Conservation (phyloP, 805 yeast species). For the Geotrichum ghanense region DNA sequence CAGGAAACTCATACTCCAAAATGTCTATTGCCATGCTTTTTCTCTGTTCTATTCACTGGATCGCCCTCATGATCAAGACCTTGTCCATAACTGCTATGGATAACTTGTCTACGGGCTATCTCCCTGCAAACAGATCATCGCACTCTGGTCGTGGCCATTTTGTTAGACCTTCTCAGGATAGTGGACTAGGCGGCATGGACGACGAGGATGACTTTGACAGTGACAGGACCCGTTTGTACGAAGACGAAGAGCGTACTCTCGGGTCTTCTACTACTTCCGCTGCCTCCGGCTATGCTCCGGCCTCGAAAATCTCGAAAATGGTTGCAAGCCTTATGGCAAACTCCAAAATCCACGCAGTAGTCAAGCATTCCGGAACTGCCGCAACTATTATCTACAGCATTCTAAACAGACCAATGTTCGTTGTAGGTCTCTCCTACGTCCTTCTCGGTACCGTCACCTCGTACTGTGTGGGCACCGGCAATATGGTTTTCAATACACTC, state of each 20-base stretch:
- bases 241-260: neutral
- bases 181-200: constrained; percentile 12
- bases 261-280: too few relatives aligned
- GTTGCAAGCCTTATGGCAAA: constrained; percentile 11
- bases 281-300: neutral
- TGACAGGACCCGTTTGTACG: neutral
- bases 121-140: neutral
- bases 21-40: constrained; percentile 53
- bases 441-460: constrained; percentile 54
- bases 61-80: constrained; percentile 38
- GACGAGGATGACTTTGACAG: neutral
- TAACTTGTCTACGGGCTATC: constrained; percentile 7
- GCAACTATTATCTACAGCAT: constrained; percentile 34
- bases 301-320: constrained; percentile 6
- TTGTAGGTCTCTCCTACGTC: constrained; percentile 46
- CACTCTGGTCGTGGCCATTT: neutral
- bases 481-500: constrained; percentile 60
- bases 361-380: constrained; percentile 18
- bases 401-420: constrained; percentile 55
- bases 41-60: constrained; percentile 41
- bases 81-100: constrained; percentile 25
- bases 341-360: constrained; percentile 14
- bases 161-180: constrained; percentile 15
- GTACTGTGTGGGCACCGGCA: constrained; percentile 55
- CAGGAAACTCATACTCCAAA: constrained; percentile 58